Conservation (phyloP, 2,329 filamentous ascomycete species). For the Coleophoma eucalyptorum region DNA sequence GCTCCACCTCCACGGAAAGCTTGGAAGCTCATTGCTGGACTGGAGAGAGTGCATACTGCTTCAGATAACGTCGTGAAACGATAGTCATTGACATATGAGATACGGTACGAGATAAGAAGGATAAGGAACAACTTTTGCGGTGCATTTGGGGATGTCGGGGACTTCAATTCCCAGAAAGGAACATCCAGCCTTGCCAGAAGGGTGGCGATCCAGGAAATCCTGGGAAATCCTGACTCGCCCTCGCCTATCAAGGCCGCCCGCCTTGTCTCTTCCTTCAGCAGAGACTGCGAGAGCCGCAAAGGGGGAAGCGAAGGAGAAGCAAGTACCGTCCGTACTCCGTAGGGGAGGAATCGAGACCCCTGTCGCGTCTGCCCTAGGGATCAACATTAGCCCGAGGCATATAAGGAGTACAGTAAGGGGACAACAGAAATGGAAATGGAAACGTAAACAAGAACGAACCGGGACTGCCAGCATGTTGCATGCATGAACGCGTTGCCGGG, state of each 20-base stretch:
- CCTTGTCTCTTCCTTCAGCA: no score
- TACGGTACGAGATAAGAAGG: not conserved
- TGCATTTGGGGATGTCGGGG: not conserved
- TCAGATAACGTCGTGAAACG: not conserved
- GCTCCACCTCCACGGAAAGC: no score
- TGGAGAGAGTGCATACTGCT: not conserved
- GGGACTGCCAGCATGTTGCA: not conserved
- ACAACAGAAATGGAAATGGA: no score
- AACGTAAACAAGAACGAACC: no score
- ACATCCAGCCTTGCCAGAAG: not conserved
- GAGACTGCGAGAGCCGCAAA: no score
- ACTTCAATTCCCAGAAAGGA: not conserved
- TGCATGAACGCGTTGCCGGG: not conserved
- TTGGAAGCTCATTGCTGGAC: not conserved
- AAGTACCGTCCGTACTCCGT: no score
- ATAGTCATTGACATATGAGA: not conserved
- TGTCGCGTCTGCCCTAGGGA: no score
- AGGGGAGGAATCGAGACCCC: no score
- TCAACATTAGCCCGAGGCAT: no score
- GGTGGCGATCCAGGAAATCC: not conserved
- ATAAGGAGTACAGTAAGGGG: no score
- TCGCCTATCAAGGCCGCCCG: not conserved
- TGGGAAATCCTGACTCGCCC: not conserved
- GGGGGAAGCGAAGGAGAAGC: no score
- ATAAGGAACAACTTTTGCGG: not conserved